These are phyloP conservation scores for Inga laurina DNA, from an alignment of 306 rosid species.

Conservation along the genomic window DNA sequence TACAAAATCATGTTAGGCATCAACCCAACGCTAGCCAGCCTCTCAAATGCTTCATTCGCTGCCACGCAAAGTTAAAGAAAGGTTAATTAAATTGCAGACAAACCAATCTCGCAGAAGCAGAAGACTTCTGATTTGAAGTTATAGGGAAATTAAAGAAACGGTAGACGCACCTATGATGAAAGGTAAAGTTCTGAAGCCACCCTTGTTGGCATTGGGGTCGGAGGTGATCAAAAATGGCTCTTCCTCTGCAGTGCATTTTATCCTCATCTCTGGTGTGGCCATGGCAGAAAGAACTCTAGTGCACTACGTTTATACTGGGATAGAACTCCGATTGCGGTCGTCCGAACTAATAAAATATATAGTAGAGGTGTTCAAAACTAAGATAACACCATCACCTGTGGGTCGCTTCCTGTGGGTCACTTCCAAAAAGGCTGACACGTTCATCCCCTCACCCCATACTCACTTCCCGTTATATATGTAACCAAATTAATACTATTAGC, in stretches of 20 bases:
- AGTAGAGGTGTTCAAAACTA: too few species aligned
- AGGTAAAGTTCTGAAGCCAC: not conserved
- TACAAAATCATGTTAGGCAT: not conserved
- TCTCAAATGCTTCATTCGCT: not conserved
- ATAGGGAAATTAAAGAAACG: not conserved
- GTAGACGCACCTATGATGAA: not conserved
- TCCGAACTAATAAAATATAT: too few species aligned
- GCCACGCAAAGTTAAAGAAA: not conserved
- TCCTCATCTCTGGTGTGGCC: not conserved
- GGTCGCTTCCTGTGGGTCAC: too few species aligned
- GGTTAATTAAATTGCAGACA: not conserved
- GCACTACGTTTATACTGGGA: too few species aligned
- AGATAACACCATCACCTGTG: too few species aligned
- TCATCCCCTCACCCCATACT: constrained; percentile 26
- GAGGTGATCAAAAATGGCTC: not conserved
- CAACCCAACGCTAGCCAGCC: not conserved
- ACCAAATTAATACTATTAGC: too few species aligned
- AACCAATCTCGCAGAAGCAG: not conserved
- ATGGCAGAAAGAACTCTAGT: not conserved
- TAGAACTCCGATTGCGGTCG: too few species aligned
- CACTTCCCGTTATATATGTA: not conserved
- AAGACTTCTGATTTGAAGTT: not conserved
- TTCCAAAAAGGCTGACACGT: too few species aligned
- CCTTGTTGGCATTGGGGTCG: not conserved
- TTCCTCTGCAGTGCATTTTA: not conserved